A percentile compares a stretch with the other conserved stretches of the same genome.
Evolutionary conservation across 768 basidiomycete genomes (phyloP).

Genomic region (Lactifluus hygrophoroides): DNA sequence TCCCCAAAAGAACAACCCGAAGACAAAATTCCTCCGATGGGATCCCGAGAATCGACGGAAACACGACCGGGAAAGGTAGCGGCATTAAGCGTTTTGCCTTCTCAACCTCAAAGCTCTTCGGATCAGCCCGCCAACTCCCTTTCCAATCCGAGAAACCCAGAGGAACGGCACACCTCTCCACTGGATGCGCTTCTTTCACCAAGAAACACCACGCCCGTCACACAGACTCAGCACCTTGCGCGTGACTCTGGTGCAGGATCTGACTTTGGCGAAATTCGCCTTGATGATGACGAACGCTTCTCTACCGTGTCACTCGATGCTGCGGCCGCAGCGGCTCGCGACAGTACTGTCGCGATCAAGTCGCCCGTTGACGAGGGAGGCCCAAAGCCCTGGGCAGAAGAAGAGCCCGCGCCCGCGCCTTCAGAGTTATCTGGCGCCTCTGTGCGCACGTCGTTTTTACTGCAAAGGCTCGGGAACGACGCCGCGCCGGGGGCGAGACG

Average conservation of each 20-base stretch:
- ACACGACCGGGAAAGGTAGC: background rate
- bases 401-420: constrained; percentile 41
- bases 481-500: constrained; percentile 33
- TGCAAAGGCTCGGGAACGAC: constrained; percentile 42
- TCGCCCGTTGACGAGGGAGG: constrained; percentile 25
- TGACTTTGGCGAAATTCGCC: constrained; percentile 46
- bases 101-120: background rate
- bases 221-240: constrained; percentile 18
- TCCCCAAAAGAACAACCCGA: background rate
- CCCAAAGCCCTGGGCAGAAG: constrained; percentile 19
- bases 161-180: constrained; percentile 1
- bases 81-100: background rate
- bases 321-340: constrained; percentile 21
- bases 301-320: constrained; percentile 40
- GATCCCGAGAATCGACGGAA: background rate
- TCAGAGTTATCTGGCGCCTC: constrained; percentile 47
- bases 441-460: constrained; percentile 44
- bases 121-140: background rate
- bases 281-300: constrained; percentile 53
- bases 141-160: background rate
- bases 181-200: constrained; percentile 29
- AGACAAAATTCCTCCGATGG: background rate
- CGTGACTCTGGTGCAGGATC: constrained; percentile 15
- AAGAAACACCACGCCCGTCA: constrained; percentile 11
- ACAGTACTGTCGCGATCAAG: constrained; percentile 23